These are phyloP conservation scores for Streptanthus diversifolius DNA, from an alignment of 345 rosid genomes.

Conservation along the genomic window DNA sequence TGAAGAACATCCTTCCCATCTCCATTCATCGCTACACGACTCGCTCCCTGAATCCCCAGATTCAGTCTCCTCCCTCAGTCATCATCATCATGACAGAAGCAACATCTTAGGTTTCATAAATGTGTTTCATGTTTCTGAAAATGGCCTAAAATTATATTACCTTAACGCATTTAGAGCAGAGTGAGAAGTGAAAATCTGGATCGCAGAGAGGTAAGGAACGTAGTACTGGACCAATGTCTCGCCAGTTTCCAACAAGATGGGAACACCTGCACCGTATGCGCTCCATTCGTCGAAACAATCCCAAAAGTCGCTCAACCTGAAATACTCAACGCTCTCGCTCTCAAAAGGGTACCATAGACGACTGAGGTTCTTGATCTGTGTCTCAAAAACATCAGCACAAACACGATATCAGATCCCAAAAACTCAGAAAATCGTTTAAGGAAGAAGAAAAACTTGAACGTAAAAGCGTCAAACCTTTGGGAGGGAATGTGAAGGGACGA, in stretches of 20 bases:
- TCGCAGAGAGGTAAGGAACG: conserved; percentile 94
- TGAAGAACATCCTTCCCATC: conserved; percentile 80
- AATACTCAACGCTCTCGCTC: conserved; percentile 66
- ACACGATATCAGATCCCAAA: neutral
- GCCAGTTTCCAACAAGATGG: conserved; percentile 48
- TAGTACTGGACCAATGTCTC: conserved; percentile 88
- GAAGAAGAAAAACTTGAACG: neutral
- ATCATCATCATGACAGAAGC: neutral
- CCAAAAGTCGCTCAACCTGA: conserved; percentile 81
- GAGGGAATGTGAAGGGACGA: conserved; percentile 21
- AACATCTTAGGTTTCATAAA: conserved; percentile 18
- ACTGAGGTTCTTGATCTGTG: conserved; percentile 71
- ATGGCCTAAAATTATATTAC: conserved; percentile 25
- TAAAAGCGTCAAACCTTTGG: conserved; percentile 23
- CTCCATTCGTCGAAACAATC: conserved; percentile 92
- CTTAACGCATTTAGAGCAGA: conserved; percentile 53
- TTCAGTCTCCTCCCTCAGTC: conserved; percentile 50
- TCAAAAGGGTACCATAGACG: conserved; percentile 86
- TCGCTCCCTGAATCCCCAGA: conserved; percentile 76
- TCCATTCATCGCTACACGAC: conserved; percentile 78
- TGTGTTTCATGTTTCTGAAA: neutral
- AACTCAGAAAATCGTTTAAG: neutral
- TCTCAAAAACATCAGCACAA: conserved; percentile 41
- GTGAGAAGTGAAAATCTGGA: conserved; percentile 83
- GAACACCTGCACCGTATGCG: conserved; percentile 97